Evolutionary conservation across 1,284 basidiomycete species (phyloP).

Genomic region (Pyrrhoderma lamaoense): DNA sequence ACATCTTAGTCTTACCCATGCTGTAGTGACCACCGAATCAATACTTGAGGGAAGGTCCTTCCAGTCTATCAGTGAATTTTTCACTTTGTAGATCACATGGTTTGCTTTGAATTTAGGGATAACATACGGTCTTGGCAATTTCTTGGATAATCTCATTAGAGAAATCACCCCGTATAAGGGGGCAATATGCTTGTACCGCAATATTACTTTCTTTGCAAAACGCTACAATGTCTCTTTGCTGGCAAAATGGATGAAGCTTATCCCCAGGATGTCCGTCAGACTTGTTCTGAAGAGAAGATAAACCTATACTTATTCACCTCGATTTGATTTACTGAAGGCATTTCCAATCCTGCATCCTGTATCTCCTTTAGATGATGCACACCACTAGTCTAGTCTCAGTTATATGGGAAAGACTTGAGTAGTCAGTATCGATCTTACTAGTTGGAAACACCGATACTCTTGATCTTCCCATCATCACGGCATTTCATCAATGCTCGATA

Average conservation of each 20-base stretch:
- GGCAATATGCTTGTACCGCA: constrained; percentile 46
- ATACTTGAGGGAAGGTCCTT: constrained; percentile 50
- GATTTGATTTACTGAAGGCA: constrained; percentile 46
- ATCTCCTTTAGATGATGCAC: constrained; percentile 45
- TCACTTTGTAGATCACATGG: not conserved
- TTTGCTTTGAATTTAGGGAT: not conserved
- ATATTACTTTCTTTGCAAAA: constrained; percentile 42
- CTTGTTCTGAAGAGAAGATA: not conserved
- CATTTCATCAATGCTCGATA: constrained; percentile 35
- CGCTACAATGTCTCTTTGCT: constrained; percentile 41
- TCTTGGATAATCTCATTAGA: constrained; percentile 34
- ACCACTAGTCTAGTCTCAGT: constrained; percentile 27
- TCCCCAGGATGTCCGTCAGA: not conserved
- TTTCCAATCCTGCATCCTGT: constrained; percentile 31
- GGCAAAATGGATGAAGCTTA: constrained; percentile 46
- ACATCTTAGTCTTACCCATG: constrained; percentile 35
- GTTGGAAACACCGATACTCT: constrained; percentile 52
- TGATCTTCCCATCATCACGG: constrained; percentile 41
- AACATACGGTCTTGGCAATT: constrained; percentile 37
- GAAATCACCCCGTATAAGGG: constrained; percentile 40
- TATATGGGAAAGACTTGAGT: not conserved
- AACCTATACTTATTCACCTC: constrained; percentile 27
- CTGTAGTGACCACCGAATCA: constrained; percentile 66
- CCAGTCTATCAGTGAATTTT: constrained; percentile 28
- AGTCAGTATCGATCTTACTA: constrained; percentile 30